Base-by-base conservation (phyloP, 441 rosid genomes). In the Codiaeum variegatum region DNA sequence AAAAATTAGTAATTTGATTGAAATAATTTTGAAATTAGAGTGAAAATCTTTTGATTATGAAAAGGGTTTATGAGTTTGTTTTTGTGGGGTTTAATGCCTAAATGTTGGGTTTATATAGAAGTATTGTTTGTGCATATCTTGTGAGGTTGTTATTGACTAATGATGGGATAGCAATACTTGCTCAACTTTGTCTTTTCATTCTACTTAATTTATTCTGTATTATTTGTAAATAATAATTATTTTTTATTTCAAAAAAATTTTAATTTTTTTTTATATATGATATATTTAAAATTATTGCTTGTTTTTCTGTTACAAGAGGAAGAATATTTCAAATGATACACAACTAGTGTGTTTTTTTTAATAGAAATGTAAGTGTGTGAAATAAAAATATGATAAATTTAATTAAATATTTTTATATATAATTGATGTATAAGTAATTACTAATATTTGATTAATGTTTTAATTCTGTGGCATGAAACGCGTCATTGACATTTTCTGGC, bases 31-130 rank as follows among this genome's bases (percentile, higher is more conserved):
- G 11, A 40, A 40, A 40, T 40, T 11, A 40, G 11, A 40, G 13
- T 40, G 44, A 40, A 40, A 40, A 40, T 10, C 44, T 40, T 3
- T 40, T 40, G 2, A 40, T 13, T 6, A 44, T 0, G 8, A 72
- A 62, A 24, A 47, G 66, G 46, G 16, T 23, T 66, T 23, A n/a
- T 38, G 66, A 36, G 73, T 60, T 59, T 62, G 51, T 66, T 36
- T 67, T 16, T 55, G 46, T 62, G 73, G 13, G 72, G 62, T 69
- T 44, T 5, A 67, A 62, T 32, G 21, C 31, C 23, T 46, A 11
- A 29, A 5, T 56, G 66, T 42, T 34, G 29, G 51, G 75, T 76
- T 78, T 85, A 81, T 79, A 85, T 82, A 83, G 82, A 51, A 19
- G 32, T 28, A 5, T 24, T 21, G 23, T 4, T 72, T 26, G 69